These are phyloP conservation scores for Penicillium olsonii DNA, from an alignment of 2,329 filamentous ascomycete species.

Conservation along the genomic window DNA sequence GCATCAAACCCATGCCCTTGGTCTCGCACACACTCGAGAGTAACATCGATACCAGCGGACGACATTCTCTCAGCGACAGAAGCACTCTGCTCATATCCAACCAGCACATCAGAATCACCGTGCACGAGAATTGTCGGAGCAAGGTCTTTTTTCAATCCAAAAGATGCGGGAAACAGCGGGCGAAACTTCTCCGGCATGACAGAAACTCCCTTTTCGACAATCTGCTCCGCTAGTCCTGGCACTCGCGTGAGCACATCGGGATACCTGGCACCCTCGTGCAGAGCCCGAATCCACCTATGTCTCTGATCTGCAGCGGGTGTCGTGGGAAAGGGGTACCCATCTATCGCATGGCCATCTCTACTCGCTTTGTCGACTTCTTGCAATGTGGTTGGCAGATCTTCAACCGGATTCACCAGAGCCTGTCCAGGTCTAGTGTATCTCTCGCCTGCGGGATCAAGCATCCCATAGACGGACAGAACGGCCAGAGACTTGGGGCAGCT, in stretches of 20 bases:
- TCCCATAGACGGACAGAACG: conserved; percentile 3
- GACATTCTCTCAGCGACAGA: too few species aligned
- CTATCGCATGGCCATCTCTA: neutral
- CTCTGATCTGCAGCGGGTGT: neutral
- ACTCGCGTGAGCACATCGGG: conserved; percentile 1
- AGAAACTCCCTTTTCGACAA: too few species aligned
- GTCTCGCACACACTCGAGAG: conserved; percentile 3
- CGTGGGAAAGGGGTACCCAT: conserved; percentile 1
- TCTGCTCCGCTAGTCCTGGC: too few species aligned
- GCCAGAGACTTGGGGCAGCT: neutral
- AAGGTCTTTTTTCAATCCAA: too few species aligned
- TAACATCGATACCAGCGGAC: too few species aligned
- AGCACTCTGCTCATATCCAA: conserved; percentile 11
- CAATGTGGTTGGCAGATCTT: neutral
- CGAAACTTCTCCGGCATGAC: too few species aligned
- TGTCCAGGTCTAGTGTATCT: too few species aligned
- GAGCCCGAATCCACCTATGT: conserved; percentile 5
- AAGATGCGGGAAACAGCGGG: too few species aligned
- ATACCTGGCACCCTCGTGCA: conserved; percentile 1
- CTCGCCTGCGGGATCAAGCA: too few species aligned
- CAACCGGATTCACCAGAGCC: too few species aligned
- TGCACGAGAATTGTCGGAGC: too few species aligned
- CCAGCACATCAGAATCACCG: too few species aligned
- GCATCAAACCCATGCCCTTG: conserved; percentile 12
- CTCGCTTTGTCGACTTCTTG: neutral